phyloP scores from a whole-genome alignment of 805 yeast species.

The Ogataea neopini region DNA sequence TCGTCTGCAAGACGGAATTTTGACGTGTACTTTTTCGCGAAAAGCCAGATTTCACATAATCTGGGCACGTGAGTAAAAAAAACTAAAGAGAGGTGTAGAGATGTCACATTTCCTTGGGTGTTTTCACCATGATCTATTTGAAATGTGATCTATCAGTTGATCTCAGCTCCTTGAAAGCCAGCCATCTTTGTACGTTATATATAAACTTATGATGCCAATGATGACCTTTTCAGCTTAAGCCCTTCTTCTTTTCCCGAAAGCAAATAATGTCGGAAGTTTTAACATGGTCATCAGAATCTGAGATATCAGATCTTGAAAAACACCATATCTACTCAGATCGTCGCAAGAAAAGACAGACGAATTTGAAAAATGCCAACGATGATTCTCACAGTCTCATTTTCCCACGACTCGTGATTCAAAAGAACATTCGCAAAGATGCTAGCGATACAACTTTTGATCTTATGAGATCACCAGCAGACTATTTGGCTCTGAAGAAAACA shows the following conservation, averaged over 20 bases:
- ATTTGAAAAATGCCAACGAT: background rate
- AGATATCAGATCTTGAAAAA: conserved; percentile 12
- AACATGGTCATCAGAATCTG: conserved; percentile 8
- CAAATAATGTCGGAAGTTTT: background rate
- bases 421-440: background rate
- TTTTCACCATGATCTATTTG: background rate
- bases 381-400: conserved; percentile 5
- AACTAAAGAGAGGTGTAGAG: too few species aligned
- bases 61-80: too few species aligned
- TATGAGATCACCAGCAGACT: conserved; percentile 10
- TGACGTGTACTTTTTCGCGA: too few species aligned
- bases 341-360: conserved; percentile 1
- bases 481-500: conserved; percentile 10
- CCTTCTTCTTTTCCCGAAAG: background rate
- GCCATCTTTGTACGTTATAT: background rate
- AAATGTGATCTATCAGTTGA: background rate
- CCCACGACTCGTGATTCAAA: conserved; percentile 9
- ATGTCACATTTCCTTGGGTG: too few species aligned
- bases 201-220: too few species aligned
- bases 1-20: too few species aligned
- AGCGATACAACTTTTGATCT: conserved; percentile 7
- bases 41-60: too few species aligned
- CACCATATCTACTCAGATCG: conserved; percentile 1
- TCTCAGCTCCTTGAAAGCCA: background rate
- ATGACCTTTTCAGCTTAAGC: background rate